Percentiles rank a stretch among this genome's conserved stretches.
Conservation (phyloP, 2,329 filamentous ascomycete species). For the Colletotrichum liriopes region DNA sequence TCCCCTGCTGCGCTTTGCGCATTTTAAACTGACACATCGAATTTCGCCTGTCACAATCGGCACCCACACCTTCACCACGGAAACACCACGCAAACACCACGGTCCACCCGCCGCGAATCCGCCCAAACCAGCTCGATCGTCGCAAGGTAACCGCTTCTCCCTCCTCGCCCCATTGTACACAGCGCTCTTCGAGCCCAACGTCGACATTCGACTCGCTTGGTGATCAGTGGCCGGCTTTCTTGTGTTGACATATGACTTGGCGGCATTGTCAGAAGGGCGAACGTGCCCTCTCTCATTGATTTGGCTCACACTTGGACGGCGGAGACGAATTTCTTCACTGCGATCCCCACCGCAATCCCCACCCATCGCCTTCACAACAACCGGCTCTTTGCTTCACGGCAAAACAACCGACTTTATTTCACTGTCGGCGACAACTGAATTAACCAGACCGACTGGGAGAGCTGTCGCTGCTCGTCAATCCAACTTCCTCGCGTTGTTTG, state of each 20-base stretch:
- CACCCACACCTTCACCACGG: background rate
- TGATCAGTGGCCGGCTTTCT: background rate
- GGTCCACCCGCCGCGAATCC: background rate
- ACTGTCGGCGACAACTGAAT: background rate
- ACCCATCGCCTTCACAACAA: background rate
- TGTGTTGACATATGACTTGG: background rate
- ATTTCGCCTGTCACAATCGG: background rate
- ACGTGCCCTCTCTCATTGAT: background rate
- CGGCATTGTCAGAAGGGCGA: background rate
- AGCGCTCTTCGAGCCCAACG: background rate
- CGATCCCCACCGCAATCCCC: slow-evolving; percentile 15
- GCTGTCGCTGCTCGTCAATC: background rate
- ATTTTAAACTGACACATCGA: background rate
- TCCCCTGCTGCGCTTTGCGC: background rate
- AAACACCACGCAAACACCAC: background rate
- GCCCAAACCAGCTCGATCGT: background rate
- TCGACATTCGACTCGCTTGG: background rate
- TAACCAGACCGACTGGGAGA: too few species aligned
- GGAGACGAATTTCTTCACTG: slow-evolving; percentile 16
- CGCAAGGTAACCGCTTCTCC: background rate
- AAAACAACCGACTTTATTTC: background rate
- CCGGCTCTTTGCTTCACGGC: background rate
- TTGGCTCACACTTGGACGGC: background rate
- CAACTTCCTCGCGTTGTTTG: background rate
- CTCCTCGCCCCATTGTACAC: background rate